Conservation (phyloP, 1,284 basidiomycete genomes). For the Vanrija sp. region DNA sequence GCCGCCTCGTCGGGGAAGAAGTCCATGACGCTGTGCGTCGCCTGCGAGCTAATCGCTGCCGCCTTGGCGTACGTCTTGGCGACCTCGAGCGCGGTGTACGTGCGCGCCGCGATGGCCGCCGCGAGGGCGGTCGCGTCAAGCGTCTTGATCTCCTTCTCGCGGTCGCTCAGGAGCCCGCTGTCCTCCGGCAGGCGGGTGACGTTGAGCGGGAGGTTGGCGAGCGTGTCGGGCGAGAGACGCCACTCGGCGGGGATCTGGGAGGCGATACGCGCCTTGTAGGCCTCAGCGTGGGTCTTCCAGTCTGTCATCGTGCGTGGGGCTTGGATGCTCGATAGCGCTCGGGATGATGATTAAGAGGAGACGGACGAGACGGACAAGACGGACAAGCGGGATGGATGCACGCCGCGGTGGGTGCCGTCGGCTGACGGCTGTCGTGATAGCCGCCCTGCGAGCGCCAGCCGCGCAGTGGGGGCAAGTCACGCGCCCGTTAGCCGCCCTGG, state of each 20-base stretch:
- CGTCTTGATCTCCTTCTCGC: constrained; percentile 30
- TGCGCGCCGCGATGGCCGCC: constrained; percentile 28
- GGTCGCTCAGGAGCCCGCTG: constrained; percentile 16
- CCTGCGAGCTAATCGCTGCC: constrained; percentile 31
- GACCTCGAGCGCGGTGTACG: constrained; percentile 28
- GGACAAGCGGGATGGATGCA: too few relatives aligned
- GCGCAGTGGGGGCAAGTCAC: too few relatives aligned
- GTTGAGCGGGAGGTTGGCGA: not conserved
- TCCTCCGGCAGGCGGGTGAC: constrained; percentile 14
- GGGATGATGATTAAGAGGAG: too few relatives aligned
- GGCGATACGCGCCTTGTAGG: constrained; percentile 6
- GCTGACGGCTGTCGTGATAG: too few relatives aligned
- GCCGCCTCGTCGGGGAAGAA: constrained; percentile 63
- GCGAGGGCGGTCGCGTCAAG: constrained; percentile 41
- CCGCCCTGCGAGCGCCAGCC: too few relatives aligned
- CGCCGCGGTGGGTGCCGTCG: too few relatives aligned
- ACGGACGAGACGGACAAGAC: too few relatives aligned
- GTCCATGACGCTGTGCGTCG: constrained; percentile 65
- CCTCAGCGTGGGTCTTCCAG: constrained; percentile 11
- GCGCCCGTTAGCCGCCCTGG: too few relatives aligned
- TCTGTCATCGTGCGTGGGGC: constrained; percentile 5
- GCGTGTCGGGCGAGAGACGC: constrained; percentile 5
- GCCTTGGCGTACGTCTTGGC: constrained; percentile 29
- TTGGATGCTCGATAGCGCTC: too few relatives aligned
- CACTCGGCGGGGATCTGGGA: constrained; percentile 13